Base-by-base conservation (phyloP, 1,139 yeast genomes). In the Candida dubliniensis region DNA sequence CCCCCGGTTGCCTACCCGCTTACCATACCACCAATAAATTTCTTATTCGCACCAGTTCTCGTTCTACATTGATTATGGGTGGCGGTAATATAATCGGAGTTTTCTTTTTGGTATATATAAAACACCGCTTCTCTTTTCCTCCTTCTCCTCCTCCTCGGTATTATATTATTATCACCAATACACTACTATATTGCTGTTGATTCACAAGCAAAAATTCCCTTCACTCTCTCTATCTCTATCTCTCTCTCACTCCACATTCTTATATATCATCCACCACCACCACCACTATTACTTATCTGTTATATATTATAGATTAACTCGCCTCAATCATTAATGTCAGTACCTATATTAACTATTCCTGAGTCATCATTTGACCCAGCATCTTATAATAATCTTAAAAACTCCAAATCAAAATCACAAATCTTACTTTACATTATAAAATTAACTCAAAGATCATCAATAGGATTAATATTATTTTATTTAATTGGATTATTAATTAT, bases 261-360 rank as follows among this genome's bases (percentile, higher is more conserved):
- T n/a, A 4, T 27, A 10, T 31, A 18, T 18, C 23, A 18, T 18
- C 23, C 5, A 18, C 5, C 3, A 4, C 38, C 31, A 35, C 10
- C 31, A 10, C 15, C 15, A 27, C 29, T 25, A 25, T 8, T 24
- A 13, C 14, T 32, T 13, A 10, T 32, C 34, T 14, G 8, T 14
- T 27, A 18, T 5, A 18, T 18, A n/a, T n/a, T n/a, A n/a, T n/a
- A n/a, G n/a, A n/a, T n/a, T n/a, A n/a, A n/a, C 23, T 18, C 23
- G 3, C 23, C 23, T 18, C 23, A 4, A 3, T 18, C 23, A 4
- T 5, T 18, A 18, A 49, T 49, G 53, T 46, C 54, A 11, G 61
- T 72, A 6, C 76, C 76, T 1, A 55, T 61, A 24, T 57, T 72
- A 14, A 69, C 78, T 1, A 70, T 74, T 1, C 77, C 79, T 2